Base-by-base conservation (phyloP, 176 grass and related monocot species). In the Eleusine coracana region DNA sequence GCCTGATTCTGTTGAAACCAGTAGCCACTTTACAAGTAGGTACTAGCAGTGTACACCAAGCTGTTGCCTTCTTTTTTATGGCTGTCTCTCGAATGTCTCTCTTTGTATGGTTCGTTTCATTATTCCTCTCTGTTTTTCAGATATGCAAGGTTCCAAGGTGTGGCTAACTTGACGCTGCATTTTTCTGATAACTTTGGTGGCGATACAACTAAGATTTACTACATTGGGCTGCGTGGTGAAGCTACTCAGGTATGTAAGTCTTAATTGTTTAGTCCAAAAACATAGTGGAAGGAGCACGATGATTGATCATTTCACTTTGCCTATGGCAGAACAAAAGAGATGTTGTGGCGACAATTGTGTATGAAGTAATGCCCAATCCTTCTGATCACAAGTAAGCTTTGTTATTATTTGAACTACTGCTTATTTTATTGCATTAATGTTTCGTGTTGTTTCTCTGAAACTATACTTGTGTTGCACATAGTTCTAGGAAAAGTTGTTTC, bases 111-210 rank as follows among this genome's bases (percentile, higher is more conserved):
- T 59, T 72, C 66, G 15, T 27, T 25, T 82, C 37, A 10, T 79
- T 74, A 80, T 39, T n/a, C 38, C 49, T 84, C 51, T 2, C 48
- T 17, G 14, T 64, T 81, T 50, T 78, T 83, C 74, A 99, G 96
- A 81, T 99, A 93, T 88, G 90, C 96, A 83, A 99, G 88, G 74
- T 99, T 99, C 84, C 96, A 99, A 88, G 89, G 96, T 85, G 96
- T 99, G 44, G 96, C 82, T 64, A 99, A 96, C 87, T 78, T 99
- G 28, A 99, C 93, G 69, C 85, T 99, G 59, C 96, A 99, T 96
- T 99, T 99, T 85, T 75, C 96, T 93, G 91, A 89, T n/a, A 96
- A 94, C 86, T 96, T 95, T 85, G 93, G 96, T 78, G 93, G 93
- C 58, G 91, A 99, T 80, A 92, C 89, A 67, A 93, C 89, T 83